phyloP scores from a whole-genome alignment of 257 asterid species.

The Asclepias syriaca region DNA sequence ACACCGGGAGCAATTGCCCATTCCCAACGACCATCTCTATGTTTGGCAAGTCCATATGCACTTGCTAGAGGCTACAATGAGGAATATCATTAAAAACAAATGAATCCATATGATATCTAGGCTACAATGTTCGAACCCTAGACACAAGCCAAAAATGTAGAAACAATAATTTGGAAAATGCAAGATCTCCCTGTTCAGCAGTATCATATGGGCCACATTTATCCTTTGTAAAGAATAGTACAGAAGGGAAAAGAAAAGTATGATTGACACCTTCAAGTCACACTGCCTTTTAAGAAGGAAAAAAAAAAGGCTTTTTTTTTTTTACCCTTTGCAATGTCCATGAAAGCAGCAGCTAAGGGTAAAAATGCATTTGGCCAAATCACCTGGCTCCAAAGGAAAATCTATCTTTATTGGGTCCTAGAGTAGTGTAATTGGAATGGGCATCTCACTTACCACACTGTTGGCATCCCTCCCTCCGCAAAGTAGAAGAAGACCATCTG shows the following conservation, averaged over 20 bases:
- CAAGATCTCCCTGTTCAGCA: background rate
- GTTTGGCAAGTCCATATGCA: slow-evolving; percentile 99
- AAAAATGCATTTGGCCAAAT: background rate
- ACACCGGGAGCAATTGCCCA: slow-evolving; percentile 99
- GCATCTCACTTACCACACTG: slow-evolving; percentile 72
- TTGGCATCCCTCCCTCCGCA: slow-evolving; percentile 99
- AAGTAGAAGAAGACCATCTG: slow-evolving; percentile 98
- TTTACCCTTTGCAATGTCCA: background rate
- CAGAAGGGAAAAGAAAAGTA: background rate
- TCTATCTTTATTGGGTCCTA: background rate
- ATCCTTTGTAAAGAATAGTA: background rate
- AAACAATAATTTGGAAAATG: background rate
- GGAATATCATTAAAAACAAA: slow-evolving; percentile 4
- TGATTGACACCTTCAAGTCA: background rate
- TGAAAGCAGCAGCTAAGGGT: background rate
- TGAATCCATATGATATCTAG: no score
- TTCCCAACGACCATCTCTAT: slow-evolving; percentile 99
- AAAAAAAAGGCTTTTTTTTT: no score
- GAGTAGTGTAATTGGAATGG: slow-evolving; percentile 9
- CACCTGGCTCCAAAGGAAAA: background rate
- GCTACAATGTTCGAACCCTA: background rate
- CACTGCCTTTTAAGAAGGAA: background rate
- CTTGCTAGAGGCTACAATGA: slow-evolving; percentile 82
- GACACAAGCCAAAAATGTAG: background rate
- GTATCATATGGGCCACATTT: background rate